A percentile compares a stretch with the other conserved stretches of the same genome.
Evolutionary conservation across 495 filamentous ascomycete genomes (phyloP).

Genomic region (Cenococcum geophilum): DNA sequence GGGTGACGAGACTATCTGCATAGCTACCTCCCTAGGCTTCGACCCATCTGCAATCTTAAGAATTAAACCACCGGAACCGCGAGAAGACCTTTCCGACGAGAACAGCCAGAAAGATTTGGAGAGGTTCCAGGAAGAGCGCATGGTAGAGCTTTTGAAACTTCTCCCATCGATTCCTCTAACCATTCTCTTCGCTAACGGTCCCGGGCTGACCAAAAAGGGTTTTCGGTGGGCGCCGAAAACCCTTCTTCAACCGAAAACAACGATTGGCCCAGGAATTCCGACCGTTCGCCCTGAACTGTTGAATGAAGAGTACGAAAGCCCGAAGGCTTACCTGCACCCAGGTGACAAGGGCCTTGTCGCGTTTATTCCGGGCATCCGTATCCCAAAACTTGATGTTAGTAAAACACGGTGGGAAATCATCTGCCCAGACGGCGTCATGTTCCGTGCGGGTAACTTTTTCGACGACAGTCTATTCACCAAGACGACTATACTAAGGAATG

Average conservation of each 20-base stretch:
- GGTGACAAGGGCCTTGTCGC: not conserved
- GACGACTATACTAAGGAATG: not conserved
- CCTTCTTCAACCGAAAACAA: not conserved
- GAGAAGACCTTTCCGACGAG: not conserved
- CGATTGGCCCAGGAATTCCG: not conserved
- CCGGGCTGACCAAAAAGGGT: not conserved
- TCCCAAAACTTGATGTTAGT: not conserved
- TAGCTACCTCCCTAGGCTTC: not conserved
- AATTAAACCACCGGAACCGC: not conserved
- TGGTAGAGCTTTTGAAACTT: not conserved
- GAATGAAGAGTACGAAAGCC: not conserved
- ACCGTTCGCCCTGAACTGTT: not conserved
- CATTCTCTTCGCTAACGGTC: not conserved
- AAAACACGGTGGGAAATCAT: not conserved
- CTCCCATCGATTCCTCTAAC: not conserved
- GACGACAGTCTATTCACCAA: not conserved
- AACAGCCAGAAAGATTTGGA: not conserved
- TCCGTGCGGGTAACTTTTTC: not conserved
- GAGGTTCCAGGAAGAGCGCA: not conserved
- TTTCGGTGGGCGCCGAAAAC: conserved; percentile 2
- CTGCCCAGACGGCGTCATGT: not conserved
- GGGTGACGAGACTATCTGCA: not conserved
- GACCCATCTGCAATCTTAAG: not conserved
- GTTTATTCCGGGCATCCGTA: not conserved
- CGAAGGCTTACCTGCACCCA: not conserved